Percentiles rank a stretch among this genome's conserved stretches.
Evolutionary conservation across 164 flowering plant genomes (phyloP).

Genomic region (Paratinospora sagittata): DNA sequence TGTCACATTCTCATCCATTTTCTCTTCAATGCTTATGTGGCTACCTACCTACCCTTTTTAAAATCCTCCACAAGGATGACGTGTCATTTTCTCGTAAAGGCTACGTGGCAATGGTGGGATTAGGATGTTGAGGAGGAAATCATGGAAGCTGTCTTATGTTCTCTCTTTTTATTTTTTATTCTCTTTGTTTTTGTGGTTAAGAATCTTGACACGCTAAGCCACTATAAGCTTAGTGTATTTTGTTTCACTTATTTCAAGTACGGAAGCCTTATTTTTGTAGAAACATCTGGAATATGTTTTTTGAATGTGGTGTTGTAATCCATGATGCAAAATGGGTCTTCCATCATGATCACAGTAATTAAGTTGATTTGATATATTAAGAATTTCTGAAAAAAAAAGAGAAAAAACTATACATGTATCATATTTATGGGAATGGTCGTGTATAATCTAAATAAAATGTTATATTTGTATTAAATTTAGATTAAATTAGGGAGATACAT

Average conservation of each 20-base stretch:
- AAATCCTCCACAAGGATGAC: slow-evolving; percentile 1
- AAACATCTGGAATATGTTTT: background rate
- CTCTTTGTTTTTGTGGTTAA: background rate
- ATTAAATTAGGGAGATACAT: no score
- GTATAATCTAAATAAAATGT: no score
- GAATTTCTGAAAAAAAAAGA: no score
- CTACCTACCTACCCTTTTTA: background rate
- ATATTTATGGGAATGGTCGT: no score
- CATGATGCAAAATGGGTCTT: slow-evolving; percentile 1
- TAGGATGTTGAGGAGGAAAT: background rate
- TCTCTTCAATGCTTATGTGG: background rate
- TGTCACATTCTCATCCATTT: background rate
- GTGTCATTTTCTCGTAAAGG: background rate
- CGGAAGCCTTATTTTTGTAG: background rate
- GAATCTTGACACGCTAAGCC: background rate
- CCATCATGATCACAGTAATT: background rate
- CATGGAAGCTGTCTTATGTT: background rate
- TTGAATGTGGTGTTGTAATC: background rate
- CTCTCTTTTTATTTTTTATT: background rate
- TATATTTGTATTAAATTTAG: no score
- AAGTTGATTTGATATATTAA: no score
- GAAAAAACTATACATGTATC: no score
- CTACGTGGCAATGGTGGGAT: background rate
- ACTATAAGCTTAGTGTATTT: no score
- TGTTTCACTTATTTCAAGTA: no score